phyloP scores from a whole-genome alignment of 495 filamentous ascomycete species.

The Glutinoglossum americanum region DNA sequence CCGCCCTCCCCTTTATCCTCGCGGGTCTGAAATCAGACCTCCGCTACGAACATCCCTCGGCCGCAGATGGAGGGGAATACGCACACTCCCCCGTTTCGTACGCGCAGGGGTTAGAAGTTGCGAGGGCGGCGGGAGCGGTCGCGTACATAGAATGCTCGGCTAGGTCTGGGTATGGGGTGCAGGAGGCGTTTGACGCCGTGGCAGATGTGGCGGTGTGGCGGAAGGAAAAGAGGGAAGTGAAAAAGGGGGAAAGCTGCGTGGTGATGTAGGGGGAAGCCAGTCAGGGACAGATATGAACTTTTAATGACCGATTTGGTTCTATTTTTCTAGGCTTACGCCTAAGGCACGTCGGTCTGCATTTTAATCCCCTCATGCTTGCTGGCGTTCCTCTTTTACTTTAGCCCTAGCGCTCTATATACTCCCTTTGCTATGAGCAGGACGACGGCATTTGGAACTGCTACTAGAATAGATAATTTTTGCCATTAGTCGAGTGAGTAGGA shows the following conservation, averaged over 20 bases:
- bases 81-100: not conserved
- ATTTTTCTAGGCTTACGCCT: no score
- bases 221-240: not conserved
- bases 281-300: no score
- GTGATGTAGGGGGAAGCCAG: not conserved
- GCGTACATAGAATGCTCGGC: not conserved
- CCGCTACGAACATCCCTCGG: not conserved
- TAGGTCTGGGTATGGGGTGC: not conserved
- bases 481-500: no score
- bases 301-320: no score
- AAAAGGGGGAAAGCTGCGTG: not conserved
- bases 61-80: not conserved
- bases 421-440: no score
- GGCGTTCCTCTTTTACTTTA: no score
- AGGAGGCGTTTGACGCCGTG: not conserved
- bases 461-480: no score
- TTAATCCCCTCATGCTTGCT: no score
- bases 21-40: not conserved
- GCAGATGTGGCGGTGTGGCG: not conserved
- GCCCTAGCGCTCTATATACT: no score
- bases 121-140: not conserved
- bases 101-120: not conserved
- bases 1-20: not conserved
- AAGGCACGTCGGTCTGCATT: no score
- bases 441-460: no score